Evolutionary conservation across 768 basidiomycete species (phyloP), one percentile per base, ranked within the genome.

Genomic region (Naganishia randhawae): DNA sequence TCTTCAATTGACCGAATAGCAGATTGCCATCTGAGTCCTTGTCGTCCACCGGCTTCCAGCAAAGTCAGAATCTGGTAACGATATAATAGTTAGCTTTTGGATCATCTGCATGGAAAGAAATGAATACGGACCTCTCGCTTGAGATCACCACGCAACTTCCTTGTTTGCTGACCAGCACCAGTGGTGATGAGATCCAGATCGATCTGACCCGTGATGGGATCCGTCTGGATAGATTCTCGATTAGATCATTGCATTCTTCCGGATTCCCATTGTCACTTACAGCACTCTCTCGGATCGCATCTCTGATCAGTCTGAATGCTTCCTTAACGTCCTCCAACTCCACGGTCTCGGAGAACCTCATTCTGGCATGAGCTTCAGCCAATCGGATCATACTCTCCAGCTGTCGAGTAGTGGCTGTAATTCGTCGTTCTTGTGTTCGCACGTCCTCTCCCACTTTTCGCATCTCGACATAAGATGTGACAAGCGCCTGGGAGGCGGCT

Each of bases 401-500:
- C 80, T 99, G 95, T 55, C 96, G 86, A 0, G 96, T 98, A 35
- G 96, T 98, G 0, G 96, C 96, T 0, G 96, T 99, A 80, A 99
- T 99, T 14, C 95, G 87, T 77, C 91, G 91, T 80, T 98, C 95
- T 69, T 85, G 86, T 0, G 86, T 85, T 19, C 92, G 87, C 1
- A 92, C 88, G 77, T 98, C 95, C 65, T 88, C 76, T 25, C 95
- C 95, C 74, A 91, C 87, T 75, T 89, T 89, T 61, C 96, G 89
- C 84, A 99, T 90, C 71, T 91, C 89, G 67, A 96, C 93, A 81
- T 99, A 99, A 35, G 89, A 87, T 5, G 83, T 80, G 22, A 97
- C 91, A 65, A 98, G 89, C 71, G 92, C 90, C 22, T 86, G 80
- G 0, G 88, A 86, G 0, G 96, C 96, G 35, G 85, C 88, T 72